Evolutionary conservation across 1,284 basidiomycete genomes (phyloP), one percentile per base, ranked within the genome.

Genomic region (Ganoderma resinaceum): DNA sequence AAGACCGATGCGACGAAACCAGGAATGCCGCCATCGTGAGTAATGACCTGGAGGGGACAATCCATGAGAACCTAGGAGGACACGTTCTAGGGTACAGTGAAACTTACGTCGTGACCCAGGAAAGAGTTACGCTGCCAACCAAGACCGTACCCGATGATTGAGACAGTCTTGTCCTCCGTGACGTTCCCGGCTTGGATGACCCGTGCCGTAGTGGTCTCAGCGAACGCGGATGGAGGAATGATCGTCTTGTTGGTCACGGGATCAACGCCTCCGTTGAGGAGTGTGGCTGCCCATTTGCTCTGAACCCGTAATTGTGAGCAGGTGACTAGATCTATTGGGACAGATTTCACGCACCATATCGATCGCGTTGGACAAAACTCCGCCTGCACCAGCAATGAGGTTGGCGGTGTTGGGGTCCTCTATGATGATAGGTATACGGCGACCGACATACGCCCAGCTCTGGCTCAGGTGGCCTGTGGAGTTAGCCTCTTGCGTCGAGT

Each of bases 1-100:
- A 64, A 71, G 16, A 84, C 78, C 46, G 78, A 73, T 0, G 80
- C 81, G 46, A 80, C 79, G 73, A 81, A 83, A 0, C 84, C 85
- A 7, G 73, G 73, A 20, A 78, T 58, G 3, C 64, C 68, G 4
- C 77, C 77, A 8, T 60, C 66, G 57, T 78, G 77, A 1, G 49
- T 58, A 16, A 78, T 46, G 16, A 76, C 23, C 76, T 78, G 16
- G 16, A 29, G 14, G 29, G 14, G 33, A 55, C 8, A 2, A 4
- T 26, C 52, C 16, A 14, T 55, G 5, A 55, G 52, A 7, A 49
- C 29, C 29, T 29, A 20, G n/a, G n/a, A 55, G 18, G 23, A 11
- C 14, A 16, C 14, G 6, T 14, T 33, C 18, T 4, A 31, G 29
- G 52, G 8, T 18, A 14, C 7, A 31, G 16, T 72, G 73, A 52